These are phyloP conservation scores for Rhinocladiella similis DNA, from an alignment of 2,329 filamentous ascomycete genomes.

Conservation along the genomic window DNA sequence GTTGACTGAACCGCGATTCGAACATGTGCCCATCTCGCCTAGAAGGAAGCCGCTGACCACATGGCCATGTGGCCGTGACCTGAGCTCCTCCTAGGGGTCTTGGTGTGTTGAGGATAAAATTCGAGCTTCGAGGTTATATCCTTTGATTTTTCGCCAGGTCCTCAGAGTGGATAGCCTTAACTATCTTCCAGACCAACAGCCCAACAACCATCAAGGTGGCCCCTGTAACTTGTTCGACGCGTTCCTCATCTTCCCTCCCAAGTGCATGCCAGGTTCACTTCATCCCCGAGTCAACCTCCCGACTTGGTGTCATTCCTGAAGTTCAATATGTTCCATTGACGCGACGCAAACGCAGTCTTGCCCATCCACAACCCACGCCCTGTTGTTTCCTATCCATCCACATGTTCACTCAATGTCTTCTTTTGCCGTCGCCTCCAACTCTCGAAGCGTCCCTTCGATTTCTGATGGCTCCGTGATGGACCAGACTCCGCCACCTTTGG, in stretches of 20 bases:
- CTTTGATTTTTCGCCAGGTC: constrained; percentile 8
- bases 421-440: constrained; percentile 23
- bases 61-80: constrained; percentile 13
- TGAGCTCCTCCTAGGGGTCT: constrained; percentile 17
- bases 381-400: not conserved
- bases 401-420: constrained; percentile 13
- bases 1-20: constrained; percentile 1
- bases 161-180: not conserved
- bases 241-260: not conserved
- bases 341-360: no score
- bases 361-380: not conserved
- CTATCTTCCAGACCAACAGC: not conserved
- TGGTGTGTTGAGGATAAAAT: constrained; percentile 15
- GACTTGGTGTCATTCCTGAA: not conserved
- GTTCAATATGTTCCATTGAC: no score
- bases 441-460: constrained; percentile 52
- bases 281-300: no score
- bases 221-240: not conserved
- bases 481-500: constrained; percentile 92
- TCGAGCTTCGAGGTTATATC: constrained; percentile 2
- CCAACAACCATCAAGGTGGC: not conserved
- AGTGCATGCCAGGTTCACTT: no score
- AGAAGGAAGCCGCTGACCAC: constrained; percentile 9
- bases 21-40: constrained; percentile 11
- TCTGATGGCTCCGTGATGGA: constrained; percentile 79